phyloP scores from a whole-genome alignment of 176 grass and related monocot genomes.

The Themeda triandra region DNA sequence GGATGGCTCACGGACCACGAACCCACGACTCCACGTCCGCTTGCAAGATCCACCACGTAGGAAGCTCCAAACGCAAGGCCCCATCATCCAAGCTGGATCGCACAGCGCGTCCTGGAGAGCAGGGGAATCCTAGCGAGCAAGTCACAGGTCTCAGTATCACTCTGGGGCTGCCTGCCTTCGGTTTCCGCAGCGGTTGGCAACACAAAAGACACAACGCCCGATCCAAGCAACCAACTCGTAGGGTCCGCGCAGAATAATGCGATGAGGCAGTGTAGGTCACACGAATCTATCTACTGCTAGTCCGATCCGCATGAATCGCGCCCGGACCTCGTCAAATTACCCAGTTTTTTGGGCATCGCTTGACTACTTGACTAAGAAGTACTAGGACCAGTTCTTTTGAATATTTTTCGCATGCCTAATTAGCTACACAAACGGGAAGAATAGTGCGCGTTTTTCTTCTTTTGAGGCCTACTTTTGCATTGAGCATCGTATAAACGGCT shows the following conservation, averaged over 20 bases:
- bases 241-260: slow-evolving; percentile 21
- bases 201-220: background rate
- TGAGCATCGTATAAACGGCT: too few relatives aligned
- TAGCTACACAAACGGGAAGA: background rate
- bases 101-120: background rate
- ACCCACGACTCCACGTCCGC: background rate
- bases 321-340: slow-evolving; percentile 6
- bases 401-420: too few relatives aligned
- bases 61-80: slow-evolving; percentile 34
- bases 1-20: slow-evolving; percentile 34
- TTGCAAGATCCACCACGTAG: background rate
- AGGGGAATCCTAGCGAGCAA: slow-evolving; percentile 6
- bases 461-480: too few relatives aligned
- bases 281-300: slow-evolving; percentile 3
- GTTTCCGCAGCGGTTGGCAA: slow-evolving; percentile 11
- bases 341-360: background rate
- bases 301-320: background rate
- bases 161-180: background rate
- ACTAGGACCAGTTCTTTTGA: too few relatives aligned
- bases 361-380: background rate
- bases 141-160: background rate
- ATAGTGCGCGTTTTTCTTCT: background rate
- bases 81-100: slow-evolving; percentile 26
- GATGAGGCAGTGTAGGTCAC: background rate
- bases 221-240: slow-evolving; percentile 23